Percentiles rank a stretch among this genome's conserved stretches.
phyloP scores from a whole-genome alignment of 352 stramenopile genomes.

The Phytophthora sp. region DNA sequence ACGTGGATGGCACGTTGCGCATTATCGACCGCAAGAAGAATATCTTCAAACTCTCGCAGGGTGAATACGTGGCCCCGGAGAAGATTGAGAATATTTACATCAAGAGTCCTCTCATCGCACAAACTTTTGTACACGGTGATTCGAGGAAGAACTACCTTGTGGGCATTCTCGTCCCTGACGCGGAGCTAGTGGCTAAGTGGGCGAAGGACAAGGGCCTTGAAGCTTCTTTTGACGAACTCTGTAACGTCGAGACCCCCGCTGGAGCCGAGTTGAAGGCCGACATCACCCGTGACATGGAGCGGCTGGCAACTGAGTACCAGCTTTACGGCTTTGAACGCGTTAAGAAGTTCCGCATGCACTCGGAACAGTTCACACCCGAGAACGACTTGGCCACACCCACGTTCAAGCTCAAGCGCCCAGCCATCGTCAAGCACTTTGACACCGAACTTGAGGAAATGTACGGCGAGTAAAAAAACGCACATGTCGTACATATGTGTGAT shows the following conservation, averaged over 20 bases:
- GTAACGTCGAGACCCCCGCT: constrained; percentile 6
- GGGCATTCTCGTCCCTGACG: constrained; percentile 94
- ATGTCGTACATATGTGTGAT: too few relatives aligned
- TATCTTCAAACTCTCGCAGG: constrained; percentile 94
- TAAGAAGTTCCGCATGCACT: constrained; percentile 87
- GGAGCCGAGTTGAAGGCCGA: constrained; percentile 44
- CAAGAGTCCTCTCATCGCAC: constrained; percentile 90
- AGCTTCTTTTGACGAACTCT: constrained; percentile 33
- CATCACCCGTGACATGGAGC: constrained; percentile 82
- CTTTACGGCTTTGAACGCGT: constrained; percentile 94
- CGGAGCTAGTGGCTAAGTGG: constrained; percentile 87
- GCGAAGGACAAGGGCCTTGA: constrained; percentile 53
- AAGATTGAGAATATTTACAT: constrained; percentile 97
- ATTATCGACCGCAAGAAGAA: constrained; percentile 95
- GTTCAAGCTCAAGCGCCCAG: constrained; percentile 95
- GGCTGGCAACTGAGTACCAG: constrained; percentile 59
- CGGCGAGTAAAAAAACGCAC: constrained; percentile 15
- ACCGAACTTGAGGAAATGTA: constrained; percentile 90
- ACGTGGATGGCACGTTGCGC: constrained; percentile 88
- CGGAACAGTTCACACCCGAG: constrained; percentile 88
- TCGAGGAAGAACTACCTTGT: constrained; percentile 94
- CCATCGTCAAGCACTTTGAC: constrained; percentile 88
- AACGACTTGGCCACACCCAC: constrained; percentile 96
- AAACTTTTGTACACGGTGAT: constrained; percentile 96
- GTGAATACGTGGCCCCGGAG: constrained; percentile 96